Evolutionary conservation across 768 basidiomycete genomes (phyloP).

Genomic region (Lactifluus volemus): DNA sequence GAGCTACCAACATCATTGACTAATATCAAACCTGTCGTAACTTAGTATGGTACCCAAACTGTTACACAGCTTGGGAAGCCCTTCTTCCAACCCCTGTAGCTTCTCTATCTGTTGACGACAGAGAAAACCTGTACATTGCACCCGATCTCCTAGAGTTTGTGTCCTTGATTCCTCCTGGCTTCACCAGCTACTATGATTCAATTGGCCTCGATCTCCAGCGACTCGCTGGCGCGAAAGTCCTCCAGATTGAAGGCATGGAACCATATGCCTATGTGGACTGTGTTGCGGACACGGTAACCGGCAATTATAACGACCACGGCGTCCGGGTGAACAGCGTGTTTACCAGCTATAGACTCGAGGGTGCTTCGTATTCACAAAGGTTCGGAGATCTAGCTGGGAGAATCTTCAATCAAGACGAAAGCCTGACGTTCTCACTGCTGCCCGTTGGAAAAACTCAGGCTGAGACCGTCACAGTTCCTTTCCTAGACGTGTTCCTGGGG

Average conservation of each 20-base stretch:
- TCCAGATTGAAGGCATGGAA: conserved; percentile 44
- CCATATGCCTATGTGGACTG: conserved; percentile 48
- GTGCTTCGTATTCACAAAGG: conserved; percentile 44
- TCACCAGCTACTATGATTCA: conserved; percentile 2
- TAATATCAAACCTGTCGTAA: not conserved
- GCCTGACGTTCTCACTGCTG: conserved; percentile 41
- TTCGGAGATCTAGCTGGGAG: conserved; percentile 52
- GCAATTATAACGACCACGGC: conserved; percentile 56
- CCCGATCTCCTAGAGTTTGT: conserved; percentile 12
- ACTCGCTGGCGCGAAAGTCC: conserved; percentile 51
- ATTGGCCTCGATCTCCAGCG: conserved; percentile 35
- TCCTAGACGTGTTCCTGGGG: conserved; percentile 41
- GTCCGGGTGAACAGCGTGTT: conserved; percentile 57
- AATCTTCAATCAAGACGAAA: conserved; percentile 37
- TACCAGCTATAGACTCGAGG: conserved; percentile 44
- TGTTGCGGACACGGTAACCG: conserved; percentile 49
- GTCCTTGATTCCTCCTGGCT: not conserved
- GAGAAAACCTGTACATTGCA: conserved; percentile 13
- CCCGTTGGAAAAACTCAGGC: conserved; percentile 37
- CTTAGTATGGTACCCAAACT: conserved; percentile 47
- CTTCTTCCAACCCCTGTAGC: conserved; percentile 20
- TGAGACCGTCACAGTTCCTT: conserved; percentile 49
- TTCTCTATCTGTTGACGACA: not conserved
- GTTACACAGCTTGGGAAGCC: conserved; percentile 42
- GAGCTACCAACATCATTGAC: not conserved